Base-by-base conservation (phyloP, 192 early-diverging fungal genomes). In the Kickxella alabastrina region DNA sequence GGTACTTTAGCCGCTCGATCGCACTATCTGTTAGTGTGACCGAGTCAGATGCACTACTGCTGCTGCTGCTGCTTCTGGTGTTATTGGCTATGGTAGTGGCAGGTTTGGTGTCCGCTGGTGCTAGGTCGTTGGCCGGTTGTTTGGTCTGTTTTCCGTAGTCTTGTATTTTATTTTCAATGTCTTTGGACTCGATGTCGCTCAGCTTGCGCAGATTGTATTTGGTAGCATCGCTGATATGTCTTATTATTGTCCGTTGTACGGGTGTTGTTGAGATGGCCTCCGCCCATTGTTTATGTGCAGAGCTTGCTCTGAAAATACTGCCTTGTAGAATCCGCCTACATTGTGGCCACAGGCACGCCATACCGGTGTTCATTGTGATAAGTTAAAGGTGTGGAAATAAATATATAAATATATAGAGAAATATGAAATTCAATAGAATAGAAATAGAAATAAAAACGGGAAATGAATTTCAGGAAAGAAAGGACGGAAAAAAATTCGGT, bases 21-120 rank as follows among this genome's bases (percentile, higher is more conserved):
- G 74, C 74, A 23, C 63, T 66, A 10, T 69, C 67, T 6, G 67
- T 77, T 23, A 77, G 67, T 14, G 36, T 23, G 14, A 72, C 48
- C 5, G 53, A 41, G 18, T 51, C 38, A 23, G 66, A 9, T n/a
- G 24, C 12, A 27, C 42, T 31, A 40, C 23, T 43, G 43, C 25
- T 37, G 19, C 54, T 14, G 26, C 27, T 29, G 8, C 7, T 32
- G 31, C 24, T 34, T 27, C 46, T 40, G 27, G 7, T 51, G 26
- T 43, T 45, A 41, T 49, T 34, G 28, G 56, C 49, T 28, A 34
- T 21, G 4, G 37, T 25, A 23, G 19, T 27, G 38, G 39, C 28
- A 2, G 5, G 39, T 7, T 32, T 36, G 28, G 15, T 35, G 56
- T n/a, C 23, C n/a, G n/a, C n/a, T n/a, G n/a, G n/a, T n/a, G n/a